phyloP scores from a whole-genome alignment of 116 monocot species.

The Dioscorea cayenensis region DNA sequence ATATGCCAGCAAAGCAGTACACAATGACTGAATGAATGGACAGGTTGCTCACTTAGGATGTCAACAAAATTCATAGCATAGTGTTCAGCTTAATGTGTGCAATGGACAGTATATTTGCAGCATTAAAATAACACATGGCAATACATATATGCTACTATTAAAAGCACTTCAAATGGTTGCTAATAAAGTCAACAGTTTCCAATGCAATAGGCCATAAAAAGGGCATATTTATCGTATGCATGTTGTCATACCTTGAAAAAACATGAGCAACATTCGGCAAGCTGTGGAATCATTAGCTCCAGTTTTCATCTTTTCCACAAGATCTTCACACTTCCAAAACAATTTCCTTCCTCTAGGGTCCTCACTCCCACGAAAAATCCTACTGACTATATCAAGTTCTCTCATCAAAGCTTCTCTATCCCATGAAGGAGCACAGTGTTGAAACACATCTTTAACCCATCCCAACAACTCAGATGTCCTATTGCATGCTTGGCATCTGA shows the following conservation, averaged over 20 bases:
- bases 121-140: too few species aligned
- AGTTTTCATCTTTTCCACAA: conserved; percentile 74
- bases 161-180: too few species aligned
- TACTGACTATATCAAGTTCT: conserved; percentile 74
- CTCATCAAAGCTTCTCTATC: conserved; percentile 55
- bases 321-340: conserved; percentile 64
- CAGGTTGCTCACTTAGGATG: not conserved
- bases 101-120: too few species aligned
- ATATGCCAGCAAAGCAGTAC: not conserved
- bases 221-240: not conserved
- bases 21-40: not conserved
- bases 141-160: too few species aligned
- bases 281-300: conserved; percentile 48
- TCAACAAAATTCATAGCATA: not conserved
- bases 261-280: conserved; percentile 55
- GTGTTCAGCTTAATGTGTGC: not conserved
- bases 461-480: conserved; percentile 84
- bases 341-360: conserved; percentile 77
- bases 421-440: conserved; percentile 83
- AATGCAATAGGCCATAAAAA: not conserved
- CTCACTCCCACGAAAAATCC: conserved; percentile 82
- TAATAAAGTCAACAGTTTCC: too few species aligned
- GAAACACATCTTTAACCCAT: conserved; percentile 93
- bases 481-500: conserved; percentile 89
- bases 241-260: conserved; percentile 73